Base-by-base conservation (phyloP, 2,329 filamentous ascomycete genomes). In the Erysiphe pulchra region DNA sequence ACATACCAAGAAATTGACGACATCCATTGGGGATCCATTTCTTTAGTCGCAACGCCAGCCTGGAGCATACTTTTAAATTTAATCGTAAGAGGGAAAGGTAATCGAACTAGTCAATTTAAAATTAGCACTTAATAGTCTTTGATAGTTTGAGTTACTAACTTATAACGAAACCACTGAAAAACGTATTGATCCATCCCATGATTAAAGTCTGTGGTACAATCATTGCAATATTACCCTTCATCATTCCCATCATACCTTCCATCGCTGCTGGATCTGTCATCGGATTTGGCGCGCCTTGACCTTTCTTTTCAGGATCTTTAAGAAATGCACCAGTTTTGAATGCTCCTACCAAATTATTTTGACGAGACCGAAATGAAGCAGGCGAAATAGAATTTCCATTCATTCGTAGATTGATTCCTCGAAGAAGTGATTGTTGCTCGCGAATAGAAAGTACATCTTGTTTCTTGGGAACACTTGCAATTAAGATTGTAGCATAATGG, bases 171-270 rank as follows among this genome's bases (percentile, higher is more conserved):
- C 90, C 90, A 45, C 84, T 92, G 57, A 98, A 98, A 60, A 95
- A 98, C 0, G 90, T 86, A 65, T 98, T 98, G 61, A 98, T 95
- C 90, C 90, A 98, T 53, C 87, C 90, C 90, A 98, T 98, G 54
- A 98, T 98, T 59, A 98, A 65, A 6, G 86, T 95, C 63, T 98
- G 93, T 43, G 90, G 90, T 48, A 98, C 84, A 67, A 98, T 95
- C 90, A 95, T 98, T 52, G 90, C 87, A 81, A 98, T 93, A 60
- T 98, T 93, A 47, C 86, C 86, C 73, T 98, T 98, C 83, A 98
- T 92, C 84, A 93, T 93, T 54, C 90, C 87, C 90, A 98, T 98
- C 90, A 98, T 98, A 54, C 86, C 87, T 59, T 98, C 92, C 90
- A 98, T 98, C 48, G 83, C 84, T 42, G 80, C 80, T 18, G 92